A percentile compares a stretch with the other conserved stretches of the same genome.
phyloP scores from a whole-genome alignment of 2,329 filamentous ascomycete genomes.

The Massarina eburnea region DNA sequence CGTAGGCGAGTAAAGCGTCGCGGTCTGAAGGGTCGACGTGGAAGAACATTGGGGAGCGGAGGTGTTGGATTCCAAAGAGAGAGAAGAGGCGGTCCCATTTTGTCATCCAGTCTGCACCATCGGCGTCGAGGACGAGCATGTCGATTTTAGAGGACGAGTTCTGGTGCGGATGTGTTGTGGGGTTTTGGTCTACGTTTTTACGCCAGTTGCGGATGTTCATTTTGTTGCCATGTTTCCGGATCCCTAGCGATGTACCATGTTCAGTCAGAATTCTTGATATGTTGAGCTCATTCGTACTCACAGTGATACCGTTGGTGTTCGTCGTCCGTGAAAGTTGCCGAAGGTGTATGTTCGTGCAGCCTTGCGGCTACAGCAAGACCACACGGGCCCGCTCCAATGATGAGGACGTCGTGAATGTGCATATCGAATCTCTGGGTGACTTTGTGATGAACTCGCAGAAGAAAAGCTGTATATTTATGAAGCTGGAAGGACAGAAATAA shows the following conservation, averaged over 20 bases:
- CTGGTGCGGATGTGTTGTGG: slow-evolving; percentile 21
- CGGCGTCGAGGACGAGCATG: slow-evolving; percentile 66
- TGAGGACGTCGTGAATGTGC: slow-evolving; percentile 62
- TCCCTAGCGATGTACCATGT: slow-evolving; percentile 39
- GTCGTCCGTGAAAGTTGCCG: slow-evolving; percentile 79
- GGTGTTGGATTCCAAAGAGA: slow-evolving; percentile 68
- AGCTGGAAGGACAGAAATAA: neutral
- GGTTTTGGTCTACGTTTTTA: slow-evolving; percentile 41
- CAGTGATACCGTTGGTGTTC: slow-evolving; percentile 81
- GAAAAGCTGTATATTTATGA: neutral
- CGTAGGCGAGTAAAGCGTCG: slow-evolving; percentile 71
- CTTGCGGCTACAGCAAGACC: slow-evolving; percentile 74
- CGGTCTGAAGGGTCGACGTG: slow-evolving; percentile 76
- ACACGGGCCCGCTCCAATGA: slow-evolving; percentile 73
- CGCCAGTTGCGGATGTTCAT: slow-evolving; percentile 59
- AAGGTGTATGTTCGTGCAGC: slow-evolving; percentile 71
- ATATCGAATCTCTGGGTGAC: slow-evolving; percentile 1
- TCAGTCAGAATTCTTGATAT: neutral
- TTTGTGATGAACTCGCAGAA: neutral
- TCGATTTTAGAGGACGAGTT: slow-evolving; percentile 21
- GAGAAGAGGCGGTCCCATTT: slow-evolving; percentile 72
- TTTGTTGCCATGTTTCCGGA: slow-evolving; percentile 63
- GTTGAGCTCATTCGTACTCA: neutral
- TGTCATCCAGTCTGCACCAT: slow-evolving; percentile 65
- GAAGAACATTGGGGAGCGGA: slow-evolving; percentile 82